phyloP scores from a whole-genome alignment of 495 filamentous ascomycete species.

The Daldinia grandis region DNA sequence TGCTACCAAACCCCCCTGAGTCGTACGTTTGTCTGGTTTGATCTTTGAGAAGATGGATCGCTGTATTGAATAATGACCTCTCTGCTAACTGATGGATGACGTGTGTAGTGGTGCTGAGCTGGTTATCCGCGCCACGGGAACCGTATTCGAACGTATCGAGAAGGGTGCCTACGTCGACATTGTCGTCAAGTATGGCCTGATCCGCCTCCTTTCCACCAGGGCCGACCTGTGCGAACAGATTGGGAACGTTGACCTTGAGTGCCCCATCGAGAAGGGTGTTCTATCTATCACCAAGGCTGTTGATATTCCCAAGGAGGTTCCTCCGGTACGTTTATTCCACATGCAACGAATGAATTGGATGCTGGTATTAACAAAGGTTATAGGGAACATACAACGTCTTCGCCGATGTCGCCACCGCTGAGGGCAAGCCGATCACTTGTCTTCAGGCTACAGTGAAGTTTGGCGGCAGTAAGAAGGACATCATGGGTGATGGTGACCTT shows the following conservation, averaged over 20 bases:
- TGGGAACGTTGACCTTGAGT: constrained; percentile 84
- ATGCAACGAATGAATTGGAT: not conserved
- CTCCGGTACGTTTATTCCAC: constrained; percentile 72
- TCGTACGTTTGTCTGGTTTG: constrained; percentile 67
- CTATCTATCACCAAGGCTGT: constrained; percentile 79
- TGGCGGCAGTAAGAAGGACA: constrained; percentile 38
- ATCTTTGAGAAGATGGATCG: not conserved
- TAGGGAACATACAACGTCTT: constrained; percentile 90
- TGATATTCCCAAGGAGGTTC: constrained; percentile 85
- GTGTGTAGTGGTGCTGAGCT: constrained; percentile 76
- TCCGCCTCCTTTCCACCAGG: constrained; percentile 80
- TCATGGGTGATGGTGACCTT: constrained; percentile 25
- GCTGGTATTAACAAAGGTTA: constrained; percentile 12
- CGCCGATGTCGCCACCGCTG: constrained; percentile 80
- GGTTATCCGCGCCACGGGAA: constrained; percentile 78
- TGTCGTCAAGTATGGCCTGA: constrained; percentile 91
- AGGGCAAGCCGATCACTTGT: constrained; percentile 80
- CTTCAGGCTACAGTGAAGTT: constrained; percentile 74
- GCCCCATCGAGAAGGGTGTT: constrained; percentile 82
- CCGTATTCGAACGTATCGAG: constrained; percentile 70
- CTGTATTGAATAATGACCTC: constrained; percentile 6
- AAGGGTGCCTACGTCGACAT: constrained; percentile 81
- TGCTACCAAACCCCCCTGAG: constrained; percentile 85
- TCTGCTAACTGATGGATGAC: constrained; percentile 23
- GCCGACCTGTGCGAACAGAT: constrained; percentile 90